A percentile compares a stretch with the other conserved stretches of the same genome.
These are phyloP conservation scores for Yamadazyma insecticola DNA, from an alignment of 805 yeast genomes.

Conservation along the genomic window DNA sequence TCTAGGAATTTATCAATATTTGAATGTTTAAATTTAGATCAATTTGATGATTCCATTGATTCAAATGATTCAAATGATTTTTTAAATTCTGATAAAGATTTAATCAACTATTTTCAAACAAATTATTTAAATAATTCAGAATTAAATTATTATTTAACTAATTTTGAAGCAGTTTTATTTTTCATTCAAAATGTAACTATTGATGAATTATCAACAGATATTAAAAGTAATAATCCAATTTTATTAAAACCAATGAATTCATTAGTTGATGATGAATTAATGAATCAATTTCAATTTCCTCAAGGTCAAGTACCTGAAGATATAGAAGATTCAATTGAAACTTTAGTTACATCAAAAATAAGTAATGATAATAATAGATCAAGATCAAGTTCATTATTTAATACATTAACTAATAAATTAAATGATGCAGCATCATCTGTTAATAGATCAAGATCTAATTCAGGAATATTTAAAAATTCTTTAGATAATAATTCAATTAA, in stretches of 20 bases:
- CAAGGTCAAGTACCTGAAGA: constrained; percentile 2
- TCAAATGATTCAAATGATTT: constrained; percentile 13
- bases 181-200: constrained; percentile 34
- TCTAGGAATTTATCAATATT: constrained; percentile 18
- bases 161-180: constrained; percentile 37
- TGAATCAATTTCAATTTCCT: constrained; percentile 29
- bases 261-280: constrained; percentile 23
- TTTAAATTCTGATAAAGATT: constrained; percentile 25
- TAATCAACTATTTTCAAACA: constrained; percentile 22
- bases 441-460: constrained; percentile 29
- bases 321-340: constrained; percentile 1
- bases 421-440: constrained; percentile 23
- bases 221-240: constrained; percentile 8
- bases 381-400: constrained; percentile 35
- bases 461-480: constrained; percentile 17
- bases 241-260: constrained; percentile 21
- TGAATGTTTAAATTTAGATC: constrained; percentile 26
- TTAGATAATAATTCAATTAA: constrained; percentile 6
- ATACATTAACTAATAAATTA: constrained; percentile 26
- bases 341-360: not conserved
- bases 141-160: constrained; percentile 34
- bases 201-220: constrained; percentile 17
- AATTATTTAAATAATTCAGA: constrained; percentile 35
- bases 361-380: constrained; percentile 16
- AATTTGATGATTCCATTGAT: constrained; percentile 2